Conservation (phyloP, 805 yeast genomes). For the Pichia exigua region DNA sequence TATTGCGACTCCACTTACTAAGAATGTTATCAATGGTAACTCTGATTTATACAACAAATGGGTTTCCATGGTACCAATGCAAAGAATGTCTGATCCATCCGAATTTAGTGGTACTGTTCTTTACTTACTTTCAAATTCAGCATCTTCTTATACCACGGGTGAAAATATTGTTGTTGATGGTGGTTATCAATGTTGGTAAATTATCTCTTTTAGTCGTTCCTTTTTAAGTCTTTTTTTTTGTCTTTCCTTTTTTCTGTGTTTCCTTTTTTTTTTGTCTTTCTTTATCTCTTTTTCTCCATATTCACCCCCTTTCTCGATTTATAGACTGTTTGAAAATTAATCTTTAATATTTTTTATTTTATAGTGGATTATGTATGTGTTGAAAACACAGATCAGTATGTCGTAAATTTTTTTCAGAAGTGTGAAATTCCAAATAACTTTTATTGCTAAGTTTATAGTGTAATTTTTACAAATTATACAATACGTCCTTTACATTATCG, state of each 20-base stretch:
- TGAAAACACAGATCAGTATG: too few relatives aligned
- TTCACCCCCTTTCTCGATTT: background rate
- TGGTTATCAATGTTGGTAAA: conserved; percentile 77
- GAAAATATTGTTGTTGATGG: conserved; percentile 79
- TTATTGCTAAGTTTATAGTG: too few relatives aligned
- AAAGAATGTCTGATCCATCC: conserved; percentile 78
- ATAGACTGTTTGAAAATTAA: background rate
- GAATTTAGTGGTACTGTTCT: conserved; percentile 74
- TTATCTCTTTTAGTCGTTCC: background rate
- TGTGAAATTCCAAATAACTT: too few relatives aligned
- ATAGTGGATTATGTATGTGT: too few relatives aligned
- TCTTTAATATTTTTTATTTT: too few relatives aligned
- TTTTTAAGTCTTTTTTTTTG: background rate
- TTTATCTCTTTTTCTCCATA: too few relatives aligned
- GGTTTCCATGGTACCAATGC: conserved; percentile 67
- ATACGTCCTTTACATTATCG: too few relatives aligned
- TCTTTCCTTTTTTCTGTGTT: background rate
- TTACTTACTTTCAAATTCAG: conserved; percentile 63
- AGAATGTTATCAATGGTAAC: conserved; percentile 56
- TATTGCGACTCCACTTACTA: conserved; percentile 71
- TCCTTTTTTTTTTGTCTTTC: too few relatives aligned
- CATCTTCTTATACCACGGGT: conserved; percentile 77
- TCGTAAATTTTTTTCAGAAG: too few relatives aligned
- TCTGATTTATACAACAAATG: conserved; percentile 57
- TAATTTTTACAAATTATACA: too few relatives aligned